Evolutionary conservation across 202 grass and related monocot species (phyloP), one percentile per base, ranked within the genome.

Genomic region (Zoysia matrella): DNA sequence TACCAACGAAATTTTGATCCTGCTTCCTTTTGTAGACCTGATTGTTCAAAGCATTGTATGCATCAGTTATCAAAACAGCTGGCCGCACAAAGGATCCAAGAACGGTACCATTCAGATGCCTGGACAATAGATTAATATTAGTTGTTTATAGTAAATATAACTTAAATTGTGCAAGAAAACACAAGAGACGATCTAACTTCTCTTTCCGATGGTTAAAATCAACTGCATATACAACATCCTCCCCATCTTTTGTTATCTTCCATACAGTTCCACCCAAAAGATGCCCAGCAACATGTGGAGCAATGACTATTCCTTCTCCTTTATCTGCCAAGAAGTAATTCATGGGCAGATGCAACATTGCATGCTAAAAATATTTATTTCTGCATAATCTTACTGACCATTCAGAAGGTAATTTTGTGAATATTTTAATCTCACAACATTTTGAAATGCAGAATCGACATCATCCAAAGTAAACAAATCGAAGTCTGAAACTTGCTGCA

Each of bases 221-320:
- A 62, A 98, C 90, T 52, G 90, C 95, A 73, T 98, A 98, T 52
- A 98, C 62, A 0, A 98, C 87, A 73, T 98, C 92, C 58, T 98
- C 92, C 42, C 95, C 95, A 88, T 98, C 95, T 83, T 98, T 95
- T 56, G 95, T 98, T 80, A 98, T 98, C 89, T 95, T 98, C 95
- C 95, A 98, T 72, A 98, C 73, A 4, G 95, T 95, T 50, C 92
- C 90, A 0, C 95, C 92, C 90, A 98, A 88, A 86, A 93, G 92
- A 93, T 98, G 95, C 42, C 95, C 95, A 57, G 90, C 87, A 54
- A 95, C 95, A 80, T 95, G 90, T 16, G 95, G 95, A 57, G 92
- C 80, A 88, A 98, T 98, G 75, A 95, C 92, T 88, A 98, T 95
- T 75, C 95, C 95, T 80, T 98, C 95, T 73, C 95, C 95, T 88